phyloP scores from a whole-genome alignment of 352 stramenopile genomes.

The Phytophthora pseudosyringae region DNA sequence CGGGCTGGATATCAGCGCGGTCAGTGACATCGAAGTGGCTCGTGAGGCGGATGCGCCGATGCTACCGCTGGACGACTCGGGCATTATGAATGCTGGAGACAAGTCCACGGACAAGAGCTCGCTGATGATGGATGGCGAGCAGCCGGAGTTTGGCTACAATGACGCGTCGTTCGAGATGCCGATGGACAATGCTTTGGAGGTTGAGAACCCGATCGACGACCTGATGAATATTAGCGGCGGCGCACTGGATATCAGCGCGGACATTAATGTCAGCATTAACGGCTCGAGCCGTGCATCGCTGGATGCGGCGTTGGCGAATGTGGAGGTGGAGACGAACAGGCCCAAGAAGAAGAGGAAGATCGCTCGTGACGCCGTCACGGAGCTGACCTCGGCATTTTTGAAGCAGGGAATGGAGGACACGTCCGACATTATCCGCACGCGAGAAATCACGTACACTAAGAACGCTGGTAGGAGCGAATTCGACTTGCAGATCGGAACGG shows the following conservation, averaged over 20 bases:
- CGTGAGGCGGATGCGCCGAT: constrained; percentile 69
- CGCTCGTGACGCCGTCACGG: constrained; percentile 76
- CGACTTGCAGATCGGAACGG: constrained; percentile 27
- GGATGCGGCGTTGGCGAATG: constrained; percentile 58
- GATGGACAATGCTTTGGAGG: constrained; percentile 41
- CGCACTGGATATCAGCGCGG: constrained; percentile 70
- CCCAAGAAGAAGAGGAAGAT: constrained; percentile 88
- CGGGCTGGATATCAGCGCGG: constrained; percentile 62
- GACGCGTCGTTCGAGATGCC: constrained; percentile 68
- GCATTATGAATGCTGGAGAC: constrained; percentile 49
- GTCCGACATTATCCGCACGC: constrained; percentile 71
- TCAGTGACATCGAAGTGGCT: constrained; percentile 87
- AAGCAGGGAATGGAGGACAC: constrained; percentile 84
- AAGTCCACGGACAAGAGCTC: constrained; percentile 60
- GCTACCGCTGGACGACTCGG: constrained; percentile 63
- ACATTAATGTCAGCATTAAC: constrained; percentile 73
- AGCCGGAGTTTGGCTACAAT: constrained; percentile 62
- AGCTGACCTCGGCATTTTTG: constrained; percentile 76
- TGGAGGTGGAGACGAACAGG: constrained; percentile 45
- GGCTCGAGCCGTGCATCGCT: constrained; percentile 71
- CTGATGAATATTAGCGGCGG: constrained; percentile 47
- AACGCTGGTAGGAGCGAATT: constrained; percentile 27
- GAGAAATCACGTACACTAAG: constrained; percentile 51
- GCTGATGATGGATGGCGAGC: constrained; percentile 32
- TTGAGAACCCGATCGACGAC: constrained; percentile 47